These are phyloP conservation scores for Plectosphaerella cucumerina DNA, from an alignment of 2,329 filamentous ascomycete species.

Conservation along the genomic window DNA sequence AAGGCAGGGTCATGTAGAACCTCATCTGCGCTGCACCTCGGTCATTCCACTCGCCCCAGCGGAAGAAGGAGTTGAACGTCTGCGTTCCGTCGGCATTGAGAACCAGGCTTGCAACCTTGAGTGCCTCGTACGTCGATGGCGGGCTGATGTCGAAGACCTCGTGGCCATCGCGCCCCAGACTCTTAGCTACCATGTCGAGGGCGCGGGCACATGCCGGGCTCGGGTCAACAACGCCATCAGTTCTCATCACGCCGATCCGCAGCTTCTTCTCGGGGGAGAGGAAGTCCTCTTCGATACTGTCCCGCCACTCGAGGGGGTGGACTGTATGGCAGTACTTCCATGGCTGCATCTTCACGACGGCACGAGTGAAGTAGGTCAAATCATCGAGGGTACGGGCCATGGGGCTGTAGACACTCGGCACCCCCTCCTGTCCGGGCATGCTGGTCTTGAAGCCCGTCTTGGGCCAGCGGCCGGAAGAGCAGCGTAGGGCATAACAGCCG, in stretches of 20 bases:
- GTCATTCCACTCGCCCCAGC: constrained; percentile 75
- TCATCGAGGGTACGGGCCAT: constrained; percentile 87
- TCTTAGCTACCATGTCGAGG: constrained; percentile 64
- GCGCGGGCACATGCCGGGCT: constrained; percentile 80
- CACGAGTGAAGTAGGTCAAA: constrained; percentile 76
- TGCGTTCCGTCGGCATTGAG: constrained; percentile 81
- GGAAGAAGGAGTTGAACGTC: constrained; percentile 74
- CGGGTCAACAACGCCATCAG: constrained; percentile 79
- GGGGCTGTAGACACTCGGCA: constrained; percentile 84
- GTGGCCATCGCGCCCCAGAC: constrained; percentile 69
- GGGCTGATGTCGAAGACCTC: constrained; percentile 62
- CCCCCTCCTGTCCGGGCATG: constrained; percentile 89
- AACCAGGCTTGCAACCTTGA: constrained; percentile 73
- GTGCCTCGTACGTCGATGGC: constrained; percentile 69
- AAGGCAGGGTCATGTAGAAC: constrained; percentile 68
- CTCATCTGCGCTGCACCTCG: constrained; percentile 71
- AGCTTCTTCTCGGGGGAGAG: constrained; percentile 54
- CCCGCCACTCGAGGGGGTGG: constrained; percentile 78
- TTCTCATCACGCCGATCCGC: constrained; percentile 71
- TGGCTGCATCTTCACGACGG: constrained; percentile 74
- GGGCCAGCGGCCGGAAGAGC: constrained; percentile 86
- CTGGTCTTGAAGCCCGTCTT: constrained; percentile 79
- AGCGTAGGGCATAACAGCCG: constrained; percentile 81
- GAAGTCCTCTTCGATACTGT: constrained; percentile 55
- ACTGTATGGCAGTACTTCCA: constrained; percentile 88